phyloP scores from a whole-genome alignment of 2,329 filamentous ascomycete species.

The Dothistroma septosporum region DNA sequence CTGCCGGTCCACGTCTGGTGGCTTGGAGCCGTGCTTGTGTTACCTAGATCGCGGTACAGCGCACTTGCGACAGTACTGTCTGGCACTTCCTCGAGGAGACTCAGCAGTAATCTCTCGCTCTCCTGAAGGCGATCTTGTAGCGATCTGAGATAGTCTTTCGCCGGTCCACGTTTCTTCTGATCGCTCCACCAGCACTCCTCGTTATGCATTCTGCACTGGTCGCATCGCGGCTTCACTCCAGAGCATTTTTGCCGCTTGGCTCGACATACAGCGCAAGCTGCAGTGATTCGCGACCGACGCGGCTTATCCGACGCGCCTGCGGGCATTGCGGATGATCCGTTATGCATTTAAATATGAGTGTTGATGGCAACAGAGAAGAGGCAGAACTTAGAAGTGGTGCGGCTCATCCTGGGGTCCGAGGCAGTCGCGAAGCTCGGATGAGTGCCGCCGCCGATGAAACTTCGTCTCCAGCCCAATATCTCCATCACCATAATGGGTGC shows the following conservation, averaged over 20 bases:
- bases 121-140: conserved; percentile 24
- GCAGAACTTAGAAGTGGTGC: background rate
- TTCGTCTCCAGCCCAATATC: background rate
- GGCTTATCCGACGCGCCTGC: conserved; percentile 15
- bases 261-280: conserved; percentile 23
- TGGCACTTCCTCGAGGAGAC: conserved; percentile 11
- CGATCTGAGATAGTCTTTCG: conserved; percentile 24
- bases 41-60: conserved; percentile 12
- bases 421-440: background rate
- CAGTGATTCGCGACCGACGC: conserved; percentile 22
- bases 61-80: conserved; percentile 13
- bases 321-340: conserved; percentile 10
- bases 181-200: conserved; percentile 27
- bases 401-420: background rate
- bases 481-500: background rate
- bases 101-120: conserved; percentile 19
- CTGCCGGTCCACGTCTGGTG: conserved; percentile 22
- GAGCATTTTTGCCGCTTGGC: conserved; percentile 24
- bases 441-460: background rate
- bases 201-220: conserved; percentile 23
- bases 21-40: conserved; percentile 9
- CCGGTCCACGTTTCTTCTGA: conserved; percentile 25
- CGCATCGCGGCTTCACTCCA: conserved; percentile 22
- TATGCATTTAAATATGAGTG: background rate
- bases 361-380: conserved; percentile 3